phyloP scores from a whole-genome alignment of 345 rosid genomes.

The Euclidium syriacum region DNA sequence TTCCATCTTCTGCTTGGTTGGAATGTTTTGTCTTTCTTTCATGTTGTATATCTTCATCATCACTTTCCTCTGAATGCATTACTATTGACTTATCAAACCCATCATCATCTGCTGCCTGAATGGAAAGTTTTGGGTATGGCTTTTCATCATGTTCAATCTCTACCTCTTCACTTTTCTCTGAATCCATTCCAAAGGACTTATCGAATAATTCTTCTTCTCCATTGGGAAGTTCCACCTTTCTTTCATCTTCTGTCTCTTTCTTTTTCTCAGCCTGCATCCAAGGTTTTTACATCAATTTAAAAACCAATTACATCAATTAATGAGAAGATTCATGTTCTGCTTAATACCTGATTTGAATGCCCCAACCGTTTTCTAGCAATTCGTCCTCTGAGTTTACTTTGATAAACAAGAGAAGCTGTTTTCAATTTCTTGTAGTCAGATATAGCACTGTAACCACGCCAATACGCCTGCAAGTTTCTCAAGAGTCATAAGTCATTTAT shows the following conservation, averaged over 20 bases:
- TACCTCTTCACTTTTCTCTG: constrained; percentile 17
- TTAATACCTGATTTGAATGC: constrained; percentile 36
- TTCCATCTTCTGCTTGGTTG: constrained; percentile 12
- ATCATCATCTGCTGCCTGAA: constrained; percentile 5
- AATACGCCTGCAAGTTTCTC: constrained; percentile 42
- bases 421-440: constrained; percentile 41
- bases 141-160: constrained; percentile 4
- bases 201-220: background rate
- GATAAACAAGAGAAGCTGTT: constrained; percentile 39
- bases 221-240: background rate
- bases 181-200: background rate
- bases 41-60: constrained; percentile 16
- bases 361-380: constrained; percentile 29
- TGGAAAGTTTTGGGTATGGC: constrained; percentile 2
- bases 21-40: background rate
- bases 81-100: background rate
- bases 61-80: constrained; percentile 23
- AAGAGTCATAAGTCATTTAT: constrained; percentile 9
- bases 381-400: constrained; percentile 39
- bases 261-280: constrained; percentile 24
- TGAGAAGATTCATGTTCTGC: background rate
- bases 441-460: constrained; percentile 52
- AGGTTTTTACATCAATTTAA: background rate
- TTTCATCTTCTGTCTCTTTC: constrained; percentile 17
- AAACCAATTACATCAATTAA: background rate